Conservation (phyloP, 2,329 filamentous ascomycete genomes). For the Pezizomycotina sp. region DNA sequence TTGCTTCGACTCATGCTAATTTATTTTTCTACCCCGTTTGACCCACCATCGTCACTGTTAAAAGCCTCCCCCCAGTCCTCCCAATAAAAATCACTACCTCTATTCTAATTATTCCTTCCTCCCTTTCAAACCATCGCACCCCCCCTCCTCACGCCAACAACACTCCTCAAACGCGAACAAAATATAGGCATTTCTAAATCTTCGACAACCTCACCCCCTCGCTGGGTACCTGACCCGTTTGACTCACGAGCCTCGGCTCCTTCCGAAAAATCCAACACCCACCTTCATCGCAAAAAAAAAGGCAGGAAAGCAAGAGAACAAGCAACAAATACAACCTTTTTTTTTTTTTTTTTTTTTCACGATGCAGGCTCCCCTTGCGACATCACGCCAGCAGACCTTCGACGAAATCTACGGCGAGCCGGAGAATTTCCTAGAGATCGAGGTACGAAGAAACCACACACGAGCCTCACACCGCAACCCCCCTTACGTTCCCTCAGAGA, state of each 20-base stretch:
- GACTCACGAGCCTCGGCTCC: neutral
- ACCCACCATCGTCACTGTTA: too few species aligned
- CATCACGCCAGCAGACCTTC: constrained; percentile 76
- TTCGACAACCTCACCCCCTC: constrained; percentile 3
- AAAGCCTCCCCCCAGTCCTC: too few species aligned
- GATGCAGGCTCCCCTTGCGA: constrained; percentile 46
- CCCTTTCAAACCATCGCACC: neutral
- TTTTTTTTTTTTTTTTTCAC: too few species aligned
- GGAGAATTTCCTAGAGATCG: constrained; percentile 97
- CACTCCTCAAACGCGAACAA: neutral
- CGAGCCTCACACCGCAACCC: constrained; percentile 2
- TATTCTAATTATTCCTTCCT: too few species aligned
- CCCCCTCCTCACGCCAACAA: neutral
- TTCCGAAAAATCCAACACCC: neutral
- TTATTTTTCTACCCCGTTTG: too few species aligned
- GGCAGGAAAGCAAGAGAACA: constrained; percentile 2
- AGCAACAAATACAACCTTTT: too few species aligned
- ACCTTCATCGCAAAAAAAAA: neutral
- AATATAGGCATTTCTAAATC: neutral
- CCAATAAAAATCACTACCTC: too few species aligned
- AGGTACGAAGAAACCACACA: constrained; percentile 48
- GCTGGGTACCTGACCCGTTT: neutral
- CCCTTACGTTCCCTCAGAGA: neutral
- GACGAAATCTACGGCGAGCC: constrained; percentile 98
- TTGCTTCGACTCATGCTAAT: too few species aligned